Evolutionary conservation across 2,329 filamentous ascomycete genomes (phyloP).

Genomic region (Alternaria longipes): DNA sequence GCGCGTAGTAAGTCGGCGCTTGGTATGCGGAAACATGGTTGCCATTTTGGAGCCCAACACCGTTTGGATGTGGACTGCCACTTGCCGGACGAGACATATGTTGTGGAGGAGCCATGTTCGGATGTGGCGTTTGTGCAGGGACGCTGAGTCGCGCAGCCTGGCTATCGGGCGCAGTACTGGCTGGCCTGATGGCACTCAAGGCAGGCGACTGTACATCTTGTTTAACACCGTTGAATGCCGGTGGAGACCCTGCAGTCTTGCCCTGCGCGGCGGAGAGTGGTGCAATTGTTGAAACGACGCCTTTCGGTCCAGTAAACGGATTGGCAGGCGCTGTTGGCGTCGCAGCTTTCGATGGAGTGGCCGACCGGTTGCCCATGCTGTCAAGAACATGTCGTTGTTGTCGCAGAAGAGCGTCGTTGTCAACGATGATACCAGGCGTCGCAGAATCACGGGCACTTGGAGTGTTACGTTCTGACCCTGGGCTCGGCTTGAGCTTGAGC

Average conservation of each 20-base stretch:
- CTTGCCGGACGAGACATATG: constrained; percentile 49
- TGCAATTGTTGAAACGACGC: constrained; percentile 32
- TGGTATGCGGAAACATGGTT: constrained; percentile 42
- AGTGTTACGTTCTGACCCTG: constrained; percentile 51
- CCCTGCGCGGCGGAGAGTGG: constrained; percentile 30
- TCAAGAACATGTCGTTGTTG: constrained; percentile 63
- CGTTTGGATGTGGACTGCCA: constrained; percentile 55
- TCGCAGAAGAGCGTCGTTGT: constrained; percentile 63
- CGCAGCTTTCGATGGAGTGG: constrained; percentile 37
- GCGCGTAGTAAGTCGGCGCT: constrained; percentile 38
- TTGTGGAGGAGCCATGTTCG: constrained; percentile 53
- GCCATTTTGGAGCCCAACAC: constrained; percentile 35
- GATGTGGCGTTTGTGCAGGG: constrained; percentile 43
- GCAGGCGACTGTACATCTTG: constrained; percentile 57
- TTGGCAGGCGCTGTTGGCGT: constrained; percentile 38
- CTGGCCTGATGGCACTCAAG: constrained; percentile 49
- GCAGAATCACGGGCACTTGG: constrained; percentile 53
- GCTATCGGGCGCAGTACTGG: constrained; percentile 48
- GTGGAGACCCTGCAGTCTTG: constrained; percentile 48
- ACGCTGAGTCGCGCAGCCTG: constrained; percentile 40
- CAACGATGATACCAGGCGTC: constrained; percentile 61
- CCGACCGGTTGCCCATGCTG: constrained; percentile 52
- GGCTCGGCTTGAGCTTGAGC: constrained; percentile 62
- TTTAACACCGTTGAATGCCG: constrained; percentile 46
- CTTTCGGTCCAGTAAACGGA: constrained; percentile 40